Percentiles rank a stretch among this genome's conserved stretches.
These are phyloP conservation scores for Solanum bukasovii DNA, from an alignment of 257 asterid species.

Conservation along the genomic window DNA sequence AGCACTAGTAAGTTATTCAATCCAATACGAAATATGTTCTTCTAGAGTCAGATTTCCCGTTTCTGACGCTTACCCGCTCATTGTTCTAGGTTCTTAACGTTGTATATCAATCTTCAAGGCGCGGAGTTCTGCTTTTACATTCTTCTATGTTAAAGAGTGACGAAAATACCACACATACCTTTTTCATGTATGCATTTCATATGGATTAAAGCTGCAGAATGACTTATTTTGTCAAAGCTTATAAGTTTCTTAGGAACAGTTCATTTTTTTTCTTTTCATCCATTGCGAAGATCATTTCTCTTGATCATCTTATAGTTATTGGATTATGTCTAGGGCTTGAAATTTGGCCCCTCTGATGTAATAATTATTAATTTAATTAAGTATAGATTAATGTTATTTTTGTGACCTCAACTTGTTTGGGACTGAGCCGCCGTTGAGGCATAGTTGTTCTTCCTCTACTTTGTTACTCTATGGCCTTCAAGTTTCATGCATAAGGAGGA, in stretches of 20 bases:
- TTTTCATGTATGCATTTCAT: not conserved
- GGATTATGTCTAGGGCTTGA: not conserved
- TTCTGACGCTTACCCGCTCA: not conserved
- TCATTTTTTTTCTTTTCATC: not conserved
- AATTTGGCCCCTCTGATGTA: not conserved
- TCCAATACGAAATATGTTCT: not conserved
- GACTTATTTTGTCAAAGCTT: not conserved
- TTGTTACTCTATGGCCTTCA: not conserved
- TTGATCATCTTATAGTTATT: not conserved
- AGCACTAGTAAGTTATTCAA: constrained; percentile 29
- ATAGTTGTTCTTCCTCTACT: not conserved
- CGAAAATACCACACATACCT: not conserved
- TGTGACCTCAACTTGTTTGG: not conserved
- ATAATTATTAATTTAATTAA: not conserved
- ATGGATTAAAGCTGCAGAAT: not conserved
- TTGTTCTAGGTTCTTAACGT: not conserved
- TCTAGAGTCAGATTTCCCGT: not conserved
- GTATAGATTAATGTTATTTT: not conserved
- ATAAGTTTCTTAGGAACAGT: not conserved
- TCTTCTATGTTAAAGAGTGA: not conserved
- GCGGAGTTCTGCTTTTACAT: not conserved
- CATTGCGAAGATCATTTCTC: not conserved
- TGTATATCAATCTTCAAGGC: not conserved
- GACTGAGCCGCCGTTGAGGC: not conserved
- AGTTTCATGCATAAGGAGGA: not conserved